Evolutionary conservation across 495 filamentous ascomycete species (phyloP).

Genomic region (Geoglossum glabrum): DNA sequence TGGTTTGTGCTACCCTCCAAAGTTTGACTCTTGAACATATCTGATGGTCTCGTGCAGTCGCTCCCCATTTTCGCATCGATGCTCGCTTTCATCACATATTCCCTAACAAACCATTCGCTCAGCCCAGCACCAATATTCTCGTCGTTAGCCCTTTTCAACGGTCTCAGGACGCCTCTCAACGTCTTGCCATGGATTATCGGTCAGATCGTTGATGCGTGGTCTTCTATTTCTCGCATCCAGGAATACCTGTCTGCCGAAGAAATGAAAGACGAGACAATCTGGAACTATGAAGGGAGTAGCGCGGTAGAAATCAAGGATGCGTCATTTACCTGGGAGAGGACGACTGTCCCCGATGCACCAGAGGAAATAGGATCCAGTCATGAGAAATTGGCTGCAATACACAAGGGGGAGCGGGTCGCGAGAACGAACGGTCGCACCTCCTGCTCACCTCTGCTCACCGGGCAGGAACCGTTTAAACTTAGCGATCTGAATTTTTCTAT

Average conservation of each 20-base stretch:
- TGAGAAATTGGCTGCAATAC: neutral
- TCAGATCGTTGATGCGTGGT: neutral
- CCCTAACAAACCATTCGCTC: neutral
- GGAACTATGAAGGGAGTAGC: neutral
- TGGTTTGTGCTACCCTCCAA: neutral
- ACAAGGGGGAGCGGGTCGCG: neutral
- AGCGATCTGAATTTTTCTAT: neutral
- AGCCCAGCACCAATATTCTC: conserved; percentile 1
- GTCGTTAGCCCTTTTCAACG: conserved; percentile 4
- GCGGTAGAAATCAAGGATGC: neutral
- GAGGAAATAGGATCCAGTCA: neutral
- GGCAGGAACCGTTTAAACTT: neutral
- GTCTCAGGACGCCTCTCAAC: neutral
- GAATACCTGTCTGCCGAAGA: conserved; percentile 2
- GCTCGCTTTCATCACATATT: neutral
- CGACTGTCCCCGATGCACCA: neutral
- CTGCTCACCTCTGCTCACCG: neutral
- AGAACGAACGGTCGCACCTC: conserved; percentile 13
- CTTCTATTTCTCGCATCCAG: neutral
- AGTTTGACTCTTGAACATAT: neutral
- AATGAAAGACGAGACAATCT: neutral
- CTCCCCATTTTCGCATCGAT: neutral
- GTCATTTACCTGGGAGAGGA: conserved; percentile 3
- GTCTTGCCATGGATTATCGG: conserved; percentile 3
- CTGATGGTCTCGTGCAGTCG: neutral